These are phyloP conservation scores for Orobanche coerulescens DNA, from an alignment of 257 asterid species.

Conservation along the genomic window DNA sequence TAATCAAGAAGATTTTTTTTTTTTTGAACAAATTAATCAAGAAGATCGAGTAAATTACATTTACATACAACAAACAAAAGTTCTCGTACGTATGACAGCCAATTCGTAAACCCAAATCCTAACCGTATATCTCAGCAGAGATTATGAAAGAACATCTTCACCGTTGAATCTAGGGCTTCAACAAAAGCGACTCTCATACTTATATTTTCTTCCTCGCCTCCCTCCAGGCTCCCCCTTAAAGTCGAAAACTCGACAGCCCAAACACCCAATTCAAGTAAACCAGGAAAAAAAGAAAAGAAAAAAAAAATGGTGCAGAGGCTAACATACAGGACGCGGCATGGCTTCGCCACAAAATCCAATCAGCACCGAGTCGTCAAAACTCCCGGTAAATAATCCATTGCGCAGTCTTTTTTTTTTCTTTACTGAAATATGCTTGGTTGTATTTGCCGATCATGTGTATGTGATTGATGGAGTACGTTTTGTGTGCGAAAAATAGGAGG, in stretches of 20 bases:
- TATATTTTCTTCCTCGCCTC: too few species aligned
- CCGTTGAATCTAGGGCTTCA: slow-evolving; percentile 18
- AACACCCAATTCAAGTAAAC: too few species aligned
- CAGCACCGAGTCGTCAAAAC: slow-evolving; percentile 66
- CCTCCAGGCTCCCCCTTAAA: too few species aligned
- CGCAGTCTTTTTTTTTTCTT: background rate
- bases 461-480: slow-evolving; percentile 11
- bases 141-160: background rate
- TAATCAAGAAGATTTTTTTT: too few species aligned
- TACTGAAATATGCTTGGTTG: background rate
- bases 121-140: background rate
- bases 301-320: slow-evolving; percentile 66
- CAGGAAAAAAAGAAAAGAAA: background rate
- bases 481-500: slow-evolving; percentile 32
- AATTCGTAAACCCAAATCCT: background rate
- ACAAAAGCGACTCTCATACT: background rate
- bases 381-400: slow-evolving; percentile 35
- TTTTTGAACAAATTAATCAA: too few species aligned
- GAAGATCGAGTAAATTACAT: too few species aligned
- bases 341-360: slow-evolving; percentile 73
- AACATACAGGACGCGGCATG: slow-evolving; percentile 52
- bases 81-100: too few species aligned
- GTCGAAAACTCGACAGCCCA: background rate
- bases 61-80: too few species aligned
- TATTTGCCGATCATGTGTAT: background rate